Conservation (phyloP, 352 stramenopile species). For the Phytophthora multivora region DNA sequence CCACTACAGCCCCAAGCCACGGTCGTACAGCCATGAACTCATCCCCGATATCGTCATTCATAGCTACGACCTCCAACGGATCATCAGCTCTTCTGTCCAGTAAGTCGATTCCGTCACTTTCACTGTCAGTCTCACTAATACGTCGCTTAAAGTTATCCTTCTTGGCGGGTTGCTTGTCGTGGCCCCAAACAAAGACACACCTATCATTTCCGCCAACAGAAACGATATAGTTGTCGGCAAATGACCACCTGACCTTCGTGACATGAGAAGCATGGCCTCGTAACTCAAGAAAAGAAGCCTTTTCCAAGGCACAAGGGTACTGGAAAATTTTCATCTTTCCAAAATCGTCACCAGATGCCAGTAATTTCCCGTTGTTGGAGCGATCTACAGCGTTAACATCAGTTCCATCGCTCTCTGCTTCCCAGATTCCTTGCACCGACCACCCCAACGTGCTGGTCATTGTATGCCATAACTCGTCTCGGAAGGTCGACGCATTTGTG, state of each 20-base stretch:
- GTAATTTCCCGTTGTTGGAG: slow-evolving; percentile 59
- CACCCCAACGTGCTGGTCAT: slow-evolving; percentile 89
- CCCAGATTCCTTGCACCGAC: slow-evolving; percentile 92
- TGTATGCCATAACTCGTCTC: slow-evolving; percentile 91
- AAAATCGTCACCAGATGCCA: slow-evolving; percentile 85
- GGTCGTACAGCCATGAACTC: slow-evolving; percentile 92
- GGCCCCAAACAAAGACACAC: slow-evolving; percentile 76
- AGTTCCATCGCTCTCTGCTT: slow-evolving; percentile 70
- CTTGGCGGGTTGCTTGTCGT: slow-evolving; percentile 34
- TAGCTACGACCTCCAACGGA: slow-evolving; percentile 31
- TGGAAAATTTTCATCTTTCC: slow-evolving; percentile 89
- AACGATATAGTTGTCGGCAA: slow-evolving; percentile 62
- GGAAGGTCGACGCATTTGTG: slow-evolving; percentile 74
- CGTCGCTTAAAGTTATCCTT: slow-evolving; percentile 6
- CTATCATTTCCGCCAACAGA: slow-evolving; percentile 84
- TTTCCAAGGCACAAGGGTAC: slow-evolving; percentile 76
- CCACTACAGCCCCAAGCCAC: slow-evolving; percentile 83
- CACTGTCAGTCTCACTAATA: slow-evolving; percentile 9
- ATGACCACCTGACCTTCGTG: slow-evolving; percentile 74
- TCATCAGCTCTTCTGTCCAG: slow-evolving; percentile 29
- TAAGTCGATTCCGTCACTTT: slow-evolving; percentile 11
- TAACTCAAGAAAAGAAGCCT: slow-evolving; percentile 56
- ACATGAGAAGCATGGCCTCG: slow-evolving; percentile 82
- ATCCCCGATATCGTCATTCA: slow-evolving; percentile 63
- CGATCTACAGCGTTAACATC: slow-evolving; percentile 83